Evolutionary conservation across 352 stramenopile genomes (phyloP).

Genomic region (Albugo candida): DNA sequence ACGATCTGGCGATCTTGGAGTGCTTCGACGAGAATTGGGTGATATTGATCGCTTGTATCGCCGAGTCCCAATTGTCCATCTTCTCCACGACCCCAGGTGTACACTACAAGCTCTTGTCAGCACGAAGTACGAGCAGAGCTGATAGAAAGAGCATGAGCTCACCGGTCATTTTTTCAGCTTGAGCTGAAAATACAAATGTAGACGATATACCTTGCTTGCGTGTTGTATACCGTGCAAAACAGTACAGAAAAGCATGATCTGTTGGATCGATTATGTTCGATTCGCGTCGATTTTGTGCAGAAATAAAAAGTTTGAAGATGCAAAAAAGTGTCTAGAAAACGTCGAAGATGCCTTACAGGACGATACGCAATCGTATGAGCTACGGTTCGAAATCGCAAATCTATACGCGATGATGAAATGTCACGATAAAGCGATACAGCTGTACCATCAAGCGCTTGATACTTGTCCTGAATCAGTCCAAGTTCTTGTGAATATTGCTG

Average conservation of each 20-base stretch:
- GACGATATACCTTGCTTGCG: no score
- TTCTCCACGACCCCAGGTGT: conserved; percentile 77
- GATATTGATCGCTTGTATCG: conserved; percentile 77
- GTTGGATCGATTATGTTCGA: no score
- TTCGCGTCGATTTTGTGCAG: no score
- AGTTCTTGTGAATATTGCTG: conserved; percentile 25
- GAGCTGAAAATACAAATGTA: no score
- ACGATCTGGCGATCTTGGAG: conserved; percentile 66
- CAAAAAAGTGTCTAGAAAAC: no score
- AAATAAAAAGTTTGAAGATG: no score
- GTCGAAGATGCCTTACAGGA: no score
- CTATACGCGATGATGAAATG: conserved; percentile 7
- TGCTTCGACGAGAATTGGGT: conserved; percentile 60
- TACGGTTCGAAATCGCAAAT: conserved; percentile 10
- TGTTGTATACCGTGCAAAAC: no score
- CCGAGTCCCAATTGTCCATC: conserved; percentile 72
- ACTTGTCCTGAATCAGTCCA: conserved; percentile 12
- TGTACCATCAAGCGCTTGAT: conserved; percentile 16
- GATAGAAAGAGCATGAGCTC: no score
- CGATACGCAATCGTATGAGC: not conserved
- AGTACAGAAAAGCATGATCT: no score
- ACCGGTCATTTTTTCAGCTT: no score
- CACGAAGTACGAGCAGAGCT: no score
- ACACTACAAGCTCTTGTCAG: conserved; percentile 20
- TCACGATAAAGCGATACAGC: conserved; percentile 12